Evolutionary conservation across 805 yeast genomes (phyloP).

Genomic region (Isabelozyma gotoi): DNA sequence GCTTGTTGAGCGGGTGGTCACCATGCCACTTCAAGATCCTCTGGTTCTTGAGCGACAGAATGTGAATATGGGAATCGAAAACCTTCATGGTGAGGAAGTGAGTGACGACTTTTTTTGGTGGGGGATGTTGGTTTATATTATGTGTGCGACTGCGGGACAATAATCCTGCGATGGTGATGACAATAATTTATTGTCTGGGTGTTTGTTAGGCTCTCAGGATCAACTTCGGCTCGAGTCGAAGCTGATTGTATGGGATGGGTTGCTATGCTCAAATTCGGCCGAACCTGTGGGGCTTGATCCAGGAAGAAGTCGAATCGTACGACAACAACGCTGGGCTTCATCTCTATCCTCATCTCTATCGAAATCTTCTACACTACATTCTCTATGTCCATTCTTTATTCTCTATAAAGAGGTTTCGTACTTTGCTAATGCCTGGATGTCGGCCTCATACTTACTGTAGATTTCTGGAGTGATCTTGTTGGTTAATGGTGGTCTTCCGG

Average conservation of each 20-base stretch:
- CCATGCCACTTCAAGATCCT: conserved; percentile 28
- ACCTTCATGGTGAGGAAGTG: conserved; percentile 7
- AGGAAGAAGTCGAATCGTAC: too few relatives aligned
- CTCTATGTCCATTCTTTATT: not conserved
- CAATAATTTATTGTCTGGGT: not conserved
- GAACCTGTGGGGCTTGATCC: too few relatives aligned
- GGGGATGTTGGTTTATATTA: too few relatives aligned
- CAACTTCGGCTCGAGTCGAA: too few relatives aligned
- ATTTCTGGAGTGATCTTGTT: conserved; percentile 6
- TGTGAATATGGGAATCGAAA: conserved; percentile 38
- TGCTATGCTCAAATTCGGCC: too few relatives aligned
- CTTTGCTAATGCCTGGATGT: conserved; percentile 4
- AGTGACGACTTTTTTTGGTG: too few relatives aligned
- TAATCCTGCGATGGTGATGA: not conserved
- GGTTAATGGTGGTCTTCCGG: conserved; percentile 32
- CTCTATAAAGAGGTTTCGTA: conserved; percentile 5
- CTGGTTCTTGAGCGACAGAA: conserved; percentile 24
- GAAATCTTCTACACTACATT: not conserved
- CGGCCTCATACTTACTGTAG: conserved; percentile 11
- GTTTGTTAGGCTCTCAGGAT: too few relatives aligned
- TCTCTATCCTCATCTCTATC: not conserved
- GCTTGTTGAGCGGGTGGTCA: conserved; percentile 19
- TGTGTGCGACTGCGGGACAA: not conserved
- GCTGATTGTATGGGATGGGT: too few relatives aligned
- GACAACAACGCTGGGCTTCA: too few relatives aligned